Evolutionary conservation across 2,329 filamentous ascomycete genomes (phyloP), one percentile per base, ranked within the genome.

Genomic region (Alternaria arborescens): DNA sequence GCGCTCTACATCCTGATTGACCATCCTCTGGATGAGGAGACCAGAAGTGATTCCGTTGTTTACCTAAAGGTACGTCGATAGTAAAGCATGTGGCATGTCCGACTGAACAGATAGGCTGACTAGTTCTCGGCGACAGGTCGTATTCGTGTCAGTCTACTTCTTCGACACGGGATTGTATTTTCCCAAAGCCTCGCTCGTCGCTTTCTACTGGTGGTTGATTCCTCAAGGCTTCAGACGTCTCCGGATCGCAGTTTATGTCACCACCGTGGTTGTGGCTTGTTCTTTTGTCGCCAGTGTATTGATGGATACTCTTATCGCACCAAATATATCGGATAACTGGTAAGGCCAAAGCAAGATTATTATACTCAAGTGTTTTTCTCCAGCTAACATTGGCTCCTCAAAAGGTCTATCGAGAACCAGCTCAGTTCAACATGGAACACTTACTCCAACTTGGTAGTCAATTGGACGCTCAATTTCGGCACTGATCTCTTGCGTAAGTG

Each of bases 191-290:
- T 67, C 69, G 4, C 48, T 71, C 4, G 55, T 69, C 5, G 60
- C 69, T 1, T 71, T 71, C 48, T 71, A 67, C 52, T 69, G 67
- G 68, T 71, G 69, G 69, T 46, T 71, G 36, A 66, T 71, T n/a
- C 69, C 68, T 34, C 26, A 34, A 18, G 62, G 67, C 1, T 70
- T 71, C 24, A 52, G 56, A 32, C 62, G 64, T 30, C 63, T 71
- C n/a, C 63, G 67, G 10, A 20, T 70, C 16, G 58, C 63, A 30
- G 41, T 71, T 11, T 70, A 68, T 30, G 41, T 60, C 5, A 46
- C 58, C 14, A 56, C 62, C 7, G 60, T 36, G 8, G 62, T 40
- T 26, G 50, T 70, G 7, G 44, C 46, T 3, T 53, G 55, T 44
- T 51, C 55, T 11, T 67, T 63, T 11, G 8, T 70, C 2, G 67